phyloP scores from a whole-genome alignment of 2,329 filamentous ascomycete species.

The Talaromyces funiculosus region DNA sequence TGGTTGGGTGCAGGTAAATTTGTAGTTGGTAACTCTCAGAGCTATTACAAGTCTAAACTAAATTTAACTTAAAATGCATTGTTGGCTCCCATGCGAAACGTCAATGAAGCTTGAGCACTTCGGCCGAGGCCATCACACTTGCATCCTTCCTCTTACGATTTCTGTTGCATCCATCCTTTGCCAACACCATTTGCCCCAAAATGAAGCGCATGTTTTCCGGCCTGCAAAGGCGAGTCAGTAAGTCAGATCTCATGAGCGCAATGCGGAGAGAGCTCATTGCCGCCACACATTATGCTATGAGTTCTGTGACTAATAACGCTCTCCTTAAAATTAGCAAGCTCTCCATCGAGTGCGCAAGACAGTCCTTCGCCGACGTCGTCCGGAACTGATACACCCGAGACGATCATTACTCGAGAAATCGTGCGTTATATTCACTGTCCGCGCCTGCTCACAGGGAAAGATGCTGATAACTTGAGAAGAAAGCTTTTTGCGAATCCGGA shows the following conservation, averaged over 20 bases:
- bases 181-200: neutral
- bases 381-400: slow-evolving; percentile 33
- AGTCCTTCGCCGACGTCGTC: slow-evolving; percentile 10
- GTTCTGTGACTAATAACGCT: slow-evolving; percentile 1
- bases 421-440: slow-evolving; percentile 22
- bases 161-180: neutral
- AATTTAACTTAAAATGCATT: neutral
- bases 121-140: neutral
- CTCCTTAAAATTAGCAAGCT: slow-evolving; percentile 19
- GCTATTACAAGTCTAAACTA: neutral
- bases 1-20: neutral
- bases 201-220: slow-evolving; percentile 15
- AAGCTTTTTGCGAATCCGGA: slow-evolving; percentile 73
- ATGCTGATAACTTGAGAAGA: slow-evolving; percentile 43
- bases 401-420: slow-evolving; percentile 36
- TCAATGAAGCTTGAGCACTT: neutral
- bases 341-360: slow-evolving; percentile 13
- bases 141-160: neutral
- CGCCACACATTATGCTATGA: neutral
- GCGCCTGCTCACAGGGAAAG: neutral
- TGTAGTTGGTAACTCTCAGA: neutral
- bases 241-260: neutral
- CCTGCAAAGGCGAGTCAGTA: slow-evolving; percentile 15
- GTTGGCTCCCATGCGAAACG: neutral
- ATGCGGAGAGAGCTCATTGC: neutral